Base-by-base conservation (phyloP, 495 filamentous ascomycete genomes). In the Neurospora tetraspora region DNA sequence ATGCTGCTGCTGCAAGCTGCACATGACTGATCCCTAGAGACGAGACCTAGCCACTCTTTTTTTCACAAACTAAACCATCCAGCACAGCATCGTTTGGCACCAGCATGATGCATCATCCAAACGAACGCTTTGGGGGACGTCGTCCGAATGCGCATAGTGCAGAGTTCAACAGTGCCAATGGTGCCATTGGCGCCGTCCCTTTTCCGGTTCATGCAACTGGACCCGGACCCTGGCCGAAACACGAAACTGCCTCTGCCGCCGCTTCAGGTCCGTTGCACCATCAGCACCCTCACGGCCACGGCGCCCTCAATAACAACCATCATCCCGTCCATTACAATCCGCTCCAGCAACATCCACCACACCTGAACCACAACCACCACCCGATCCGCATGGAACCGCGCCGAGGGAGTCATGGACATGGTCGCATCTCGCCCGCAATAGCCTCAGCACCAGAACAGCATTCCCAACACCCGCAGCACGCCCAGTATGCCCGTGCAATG, bases 191-290 rank as follows among this genome's bases (percentile, higher is more conserved):
- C 39, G 38, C 16, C 45, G 53, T 65, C 53, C 10, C 73, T 71
- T 59, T 74, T 69, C 71, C 40, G 38, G 45, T 20, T 69, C 71
- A 36, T 65, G 53, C 23, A 31, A 23, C 14, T 65, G 53, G 53
- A 34, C 53, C 47, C 69, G 74, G 73, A 75, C 78, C 78, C 73
- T 75, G 78, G 80, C 72, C 74, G 77, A 77, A 78, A 80, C 76
- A 78, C 69, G 74, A 76, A 72, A 72, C 74, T 45, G 70, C 65
- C 38, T 59, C 72, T 73, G 69, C 74, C 45, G 45, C 23, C 53
- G 53, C 53, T 39, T 69, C 76, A 47, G 42, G 73, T 65, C 18
- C 70, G 70, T 75, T 76, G 73, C 79, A 81, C 65, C 69, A 74
- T 68, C 45, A 75, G 75, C 72, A 73, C 27, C n/a, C n/a, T n/a